Conservation (phyloP, 352 stramenopile species). For the Phytophthora constricta region DNA sequence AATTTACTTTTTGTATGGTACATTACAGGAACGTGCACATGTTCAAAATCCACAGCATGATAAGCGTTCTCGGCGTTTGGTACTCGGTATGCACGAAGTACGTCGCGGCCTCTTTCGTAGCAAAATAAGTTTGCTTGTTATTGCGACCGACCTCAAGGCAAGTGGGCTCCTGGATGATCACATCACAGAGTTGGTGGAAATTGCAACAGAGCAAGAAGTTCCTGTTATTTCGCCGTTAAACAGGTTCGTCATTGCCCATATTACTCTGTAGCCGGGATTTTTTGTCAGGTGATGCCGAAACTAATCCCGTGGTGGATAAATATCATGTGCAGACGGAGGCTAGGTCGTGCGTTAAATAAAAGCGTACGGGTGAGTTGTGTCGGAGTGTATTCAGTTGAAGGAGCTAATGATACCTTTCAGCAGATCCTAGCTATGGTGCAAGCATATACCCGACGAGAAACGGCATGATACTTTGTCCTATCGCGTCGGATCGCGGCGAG, state of each 20-base stretch:
- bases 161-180: slow-evolving; percentile 80
- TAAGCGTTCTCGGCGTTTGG: slow-evolving; percentile 76
- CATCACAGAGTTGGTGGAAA: slow-evolving; percentile 82
- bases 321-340: slow-evolving; percentile 68
- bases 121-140: slow-evolving; percentile 88
- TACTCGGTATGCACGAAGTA: slow-evolving; percentile 94
- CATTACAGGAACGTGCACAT: slow-evolving; percentile 69
- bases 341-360: slow-evolving; percentile 94
- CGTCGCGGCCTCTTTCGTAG: slow-evolving; percentile 79
- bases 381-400: slow-evolving; percentile 94
- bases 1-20: slow-evolving; percentile 3
- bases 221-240: slow-evolving; percentile 54
- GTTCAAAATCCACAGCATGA: slow-evolving; percentile 68
- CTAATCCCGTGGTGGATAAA: neutral
- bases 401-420: slow-evolving; percentile 91
- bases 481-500: slow-evolving; percentile 6
- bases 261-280: neutral
- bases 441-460: neutral
- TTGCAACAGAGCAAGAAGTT: slow-evolving; percentile 56
- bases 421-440: slow-evolving; percentile 39
- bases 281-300: neutral
- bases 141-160: slow-evolving; percentile 92
- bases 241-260: too few relatives aligned
- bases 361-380: slow-evolving; percentile 94
- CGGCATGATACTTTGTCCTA: neutral